Base-by-base conservation (phyloP, 2,329 filamentous ascomycete genomes). In the Huntiella abstrusa region DNA sequence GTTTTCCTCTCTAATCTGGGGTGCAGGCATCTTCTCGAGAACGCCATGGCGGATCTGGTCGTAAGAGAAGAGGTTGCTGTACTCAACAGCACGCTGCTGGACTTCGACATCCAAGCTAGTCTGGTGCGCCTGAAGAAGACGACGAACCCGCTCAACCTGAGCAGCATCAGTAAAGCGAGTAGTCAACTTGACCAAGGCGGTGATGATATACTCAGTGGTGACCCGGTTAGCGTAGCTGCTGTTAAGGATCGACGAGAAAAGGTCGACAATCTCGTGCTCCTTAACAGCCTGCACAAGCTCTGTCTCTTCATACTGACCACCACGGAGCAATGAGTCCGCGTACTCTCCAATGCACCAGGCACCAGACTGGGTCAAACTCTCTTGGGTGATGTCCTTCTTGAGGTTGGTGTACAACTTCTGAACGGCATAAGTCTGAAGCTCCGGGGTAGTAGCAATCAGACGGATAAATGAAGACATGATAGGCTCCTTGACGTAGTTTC, bases 291-390 rank as follows among this genome's bases (percentile, higher is more conserved):
- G 65, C 10, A 93, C 85, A 28, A 93, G 68, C 56, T 95, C 88
- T 60, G 93, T 86, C 58, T 94, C 87, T 60, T 96, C 88, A 54
- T 92, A 94, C 55, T 91, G 82, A 1, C 87, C 87, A 33, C 87
- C 87, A 50, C 75, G 75, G 33, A 98, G 69, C n/a, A 98, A 69
- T 15, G 82, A 75, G 61, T 98, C 91, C 10, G 85, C 88, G 57
- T 87, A 98, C 64, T 98, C 91, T 57, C 92, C 91, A 59, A 98
- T 94, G 46, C 91, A 92, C 91, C 91, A 98, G 5, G 91, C 81
- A 34, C 84, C 91, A 43, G 88, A 86, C 52, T 96, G 73, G 6
- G 86, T 95, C 52, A 98, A 66, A 52, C 86, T 92, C 62, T 98
- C 92, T 60, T 98, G 91, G 2, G 88, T 95, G 55, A 98, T 95